Conservation (phyloP, 176 grass and related monocot genomes). For the Pharus latifolius region DNA sequence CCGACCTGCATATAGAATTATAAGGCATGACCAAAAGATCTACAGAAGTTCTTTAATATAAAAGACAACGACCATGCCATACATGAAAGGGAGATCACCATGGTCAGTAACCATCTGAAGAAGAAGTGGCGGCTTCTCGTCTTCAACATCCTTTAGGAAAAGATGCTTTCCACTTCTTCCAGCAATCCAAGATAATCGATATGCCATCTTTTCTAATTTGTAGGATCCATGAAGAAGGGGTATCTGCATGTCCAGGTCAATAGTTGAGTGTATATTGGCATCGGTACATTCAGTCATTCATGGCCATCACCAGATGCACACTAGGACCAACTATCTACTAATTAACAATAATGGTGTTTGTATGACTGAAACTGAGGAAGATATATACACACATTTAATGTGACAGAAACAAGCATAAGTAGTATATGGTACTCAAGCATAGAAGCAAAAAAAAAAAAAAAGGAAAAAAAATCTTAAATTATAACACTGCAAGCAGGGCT, state of each 20-base stretch:
- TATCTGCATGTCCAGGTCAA: slow-evolving; percentile 43
- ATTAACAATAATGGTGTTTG: not conserved
- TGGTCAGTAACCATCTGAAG: slow-evolving; percentile 78
- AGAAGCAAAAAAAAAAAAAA: not conserved
- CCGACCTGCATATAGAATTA: slow-evolving; percentile 60
- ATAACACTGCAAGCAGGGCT: not conserved
- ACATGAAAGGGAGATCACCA: slow-evolving; percentile 76
- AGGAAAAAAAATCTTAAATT: not conserved
- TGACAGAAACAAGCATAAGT: not conserved
- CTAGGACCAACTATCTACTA: not conserved
- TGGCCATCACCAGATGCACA: not conserved
- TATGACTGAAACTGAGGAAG: not conserved
- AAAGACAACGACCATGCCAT: slow-evolving; percentile 15
- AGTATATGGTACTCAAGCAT: not conserved
- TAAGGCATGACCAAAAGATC: not conserved
- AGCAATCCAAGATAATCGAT: slow-evolving; percentile 58
- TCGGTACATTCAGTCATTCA: not conserved
- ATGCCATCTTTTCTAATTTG: slow-evolving; percentile 71
- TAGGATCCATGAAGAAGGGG: slow-evolving; percentile 57
- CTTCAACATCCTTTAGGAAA: slow-evolving; percentile 61
- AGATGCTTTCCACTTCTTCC: slow-evolving; percentile 85
- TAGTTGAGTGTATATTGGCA: not conserved
- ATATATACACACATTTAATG: slow-evolving; percentile 1
- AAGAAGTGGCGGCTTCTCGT: slow-evolving; percentile 80
- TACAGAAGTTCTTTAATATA: not conserved